Base-by-base conservation (phyloP, 225 moss, liverwort and hornwort genomes). In the Polytrichum commune region DNA sequence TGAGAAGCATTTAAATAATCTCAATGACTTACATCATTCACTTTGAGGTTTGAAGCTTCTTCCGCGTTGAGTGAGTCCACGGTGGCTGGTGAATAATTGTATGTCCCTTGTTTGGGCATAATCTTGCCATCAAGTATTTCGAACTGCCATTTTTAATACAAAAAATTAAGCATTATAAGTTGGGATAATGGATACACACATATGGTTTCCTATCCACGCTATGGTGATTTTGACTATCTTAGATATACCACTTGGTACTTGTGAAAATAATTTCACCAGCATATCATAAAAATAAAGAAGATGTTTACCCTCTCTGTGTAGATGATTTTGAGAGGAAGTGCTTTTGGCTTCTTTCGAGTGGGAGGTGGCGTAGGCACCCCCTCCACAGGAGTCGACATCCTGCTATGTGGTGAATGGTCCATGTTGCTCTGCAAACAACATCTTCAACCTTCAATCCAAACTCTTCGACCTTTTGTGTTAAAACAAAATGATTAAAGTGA, bases 321-420 rank as follows among this genome's bases (percentile, higher is more conserved):
- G 72, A 85, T 24, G 24, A 85, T 46, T 35, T 58, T 77, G 5
- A 85, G 79, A 1, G 82, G 85, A 60, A 85, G 53, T 27, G 46
- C 82, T 63, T 25, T 82, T 27, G 66, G 69, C 32, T 67, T 85
- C 54, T 30, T 66, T 4, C 4, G 46, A 16, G 46, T 46, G 0
- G 46, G 46, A 13, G 46, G 16, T 16, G 46, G 46, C 3, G 46
- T 3, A 46, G 46, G 16, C 13, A 1, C 46, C 2, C 46, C 13
- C 46, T 46, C 16, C 16, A 16, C 0, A 3, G 46, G 46, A 13
- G 46, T 46, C 0, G 46, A 13, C 16, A 2, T 16, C 46, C 3
- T 46, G 46, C 46, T 46, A 3, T 46, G 46, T 4, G 46, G 46
- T 46, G 8, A 13, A 16, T 4, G 46, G 7, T 46, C 46, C 46